Conservation (phyloP, 2,329 filamentous ascomycete species). For the Seiridium unicorne region DNA sequence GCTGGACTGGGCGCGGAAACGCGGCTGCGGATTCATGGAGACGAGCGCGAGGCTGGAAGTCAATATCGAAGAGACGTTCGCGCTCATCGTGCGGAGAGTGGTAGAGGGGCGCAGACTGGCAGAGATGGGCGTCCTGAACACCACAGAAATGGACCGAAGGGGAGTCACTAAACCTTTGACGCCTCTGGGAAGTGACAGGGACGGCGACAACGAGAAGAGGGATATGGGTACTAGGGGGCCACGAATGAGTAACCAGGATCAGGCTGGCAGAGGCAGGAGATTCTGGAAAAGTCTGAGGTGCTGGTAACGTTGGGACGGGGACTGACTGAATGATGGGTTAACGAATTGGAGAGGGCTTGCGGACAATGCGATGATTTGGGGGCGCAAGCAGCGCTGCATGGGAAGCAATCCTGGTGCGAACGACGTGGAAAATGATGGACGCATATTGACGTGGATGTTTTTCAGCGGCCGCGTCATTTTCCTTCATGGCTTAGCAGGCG, state of each 20-base stretch:
- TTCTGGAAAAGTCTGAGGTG: conserved; percentile 59
- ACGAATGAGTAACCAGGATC: conserved; percentile 42
- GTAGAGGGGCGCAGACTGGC: conserved; percentile 54
- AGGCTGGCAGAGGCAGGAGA: conserved; percentile 36
- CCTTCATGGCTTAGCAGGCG: too few species aligned
- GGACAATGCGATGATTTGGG: too few species aligned
- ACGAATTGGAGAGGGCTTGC: too few species aligned
- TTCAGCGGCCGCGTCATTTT: too few species aligned
- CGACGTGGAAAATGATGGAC: too few species aligned
- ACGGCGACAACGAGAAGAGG: conserved; percentile 38
- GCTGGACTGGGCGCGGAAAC: conserved; percentile 72
- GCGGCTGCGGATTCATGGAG: conserved; percentile 85
- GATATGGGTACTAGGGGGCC: conserved; percentile 31
- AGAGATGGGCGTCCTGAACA: conserved; percentile 44
- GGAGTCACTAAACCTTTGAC: conserved; percentile 59
- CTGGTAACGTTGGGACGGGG: conserved; percentile 40
- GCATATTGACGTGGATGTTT: too few species aligned
- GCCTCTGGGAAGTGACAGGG: conserved; percentile 39
- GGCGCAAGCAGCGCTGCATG: too few species aligned
- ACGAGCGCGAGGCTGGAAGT: conserved; percentile 81
- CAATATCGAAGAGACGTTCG: conserved; percentile 88
- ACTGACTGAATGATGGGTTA: background rate
- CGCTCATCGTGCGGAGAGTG: conserved; percentile 62
- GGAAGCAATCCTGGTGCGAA: too few species aligned
- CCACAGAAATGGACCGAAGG: conserved; percentile 43